These are phyloP conservation scores for Plasmodium billcollinsi DNA, from an alignment of 169 alveolate genomes.

Conservation along the genomic window DNA sequence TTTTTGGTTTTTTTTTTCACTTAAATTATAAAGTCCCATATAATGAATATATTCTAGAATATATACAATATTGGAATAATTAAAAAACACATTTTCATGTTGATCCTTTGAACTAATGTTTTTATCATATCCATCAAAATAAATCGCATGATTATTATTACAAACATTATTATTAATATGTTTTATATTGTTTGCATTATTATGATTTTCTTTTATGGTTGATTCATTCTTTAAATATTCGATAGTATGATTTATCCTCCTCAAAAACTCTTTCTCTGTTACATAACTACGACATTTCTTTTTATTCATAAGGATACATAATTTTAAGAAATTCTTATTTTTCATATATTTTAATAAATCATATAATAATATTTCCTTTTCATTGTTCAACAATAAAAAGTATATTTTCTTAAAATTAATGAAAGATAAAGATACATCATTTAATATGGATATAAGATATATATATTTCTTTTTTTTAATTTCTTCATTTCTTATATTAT, in stretches of 20 bases:
- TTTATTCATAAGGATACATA: constrained; percentile 39
- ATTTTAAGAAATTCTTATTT: constrained; percentile 17
- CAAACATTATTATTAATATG: too few species aligned
- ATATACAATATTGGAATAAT: constrained; percentile 3
- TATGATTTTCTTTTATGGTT: too few species aligned
- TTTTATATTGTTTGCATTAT: too few species aligned
- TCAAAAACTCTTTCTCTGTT: constrained; percentile 42
- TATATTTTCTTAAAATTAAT: constrained; percentile 31
- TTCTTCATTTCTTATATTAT: background rate
- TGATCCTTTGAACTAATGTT: background rate
- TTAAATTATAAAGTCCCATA: constrained; percentile 28
- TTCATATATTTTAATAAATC: constrained; percentile 7
- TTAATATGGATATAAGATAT: background rate
- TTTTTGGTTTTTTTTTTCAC: background rate
- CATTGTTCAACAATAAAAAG: constrained; percentile 3
- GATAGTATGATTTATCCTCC: background rate
- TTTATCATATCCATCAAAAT: too few species aligned
- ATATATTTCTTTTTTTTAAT: too few species aligned
- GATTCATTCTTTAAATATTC: too few species aligned
- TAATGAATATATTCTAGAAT: constrained; percentile 51
- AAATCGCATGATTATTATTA: too few species aligned
- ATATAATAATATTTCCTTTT: constrained; percentile 3
- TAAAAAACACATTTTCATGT: background rate
- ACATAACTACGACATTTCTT: constrained; percentile 23
- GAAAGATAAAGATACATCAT: constrained; percentile 6